Conservation (phyloP, 169 alveolate species). For the Plasmodium coatneyi region DNA sequence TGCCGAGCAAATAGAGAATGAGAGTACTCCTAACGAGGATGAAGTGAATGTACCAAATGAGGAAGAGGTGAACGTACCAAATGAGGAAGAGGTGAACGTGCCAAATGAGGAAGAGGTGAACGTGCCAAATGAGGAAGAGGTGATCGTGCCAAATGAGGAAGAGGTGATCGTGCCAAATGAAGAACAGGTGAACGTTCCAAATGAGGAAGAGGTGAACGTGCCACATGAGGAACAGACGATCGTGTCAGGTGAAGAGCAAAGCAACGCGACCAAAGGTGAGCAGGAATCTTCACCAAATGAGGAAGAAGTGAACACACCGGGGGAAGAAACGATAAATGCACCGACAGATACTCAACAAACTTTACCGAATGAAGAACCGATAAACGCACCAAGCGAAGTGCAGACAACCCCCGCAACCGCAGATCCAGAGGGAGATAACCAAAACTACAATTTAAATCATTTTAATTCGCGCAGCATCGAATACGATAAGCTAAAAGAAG, state of each 20-base stretch:
- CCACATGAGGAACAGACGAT: too few relatives aligned
- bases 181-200: neutral
- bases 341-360: too few relatives aligned
- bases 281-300: too few relatives aligned
- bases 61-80: neutral
- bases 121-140: neutral
- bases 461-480: conserved; percentile 67
- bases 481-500: conserved; percentile 63
- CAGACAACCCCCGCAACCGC: neutral
- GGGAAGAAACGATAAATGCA: too few relatives aligned
- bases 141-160: neutral
- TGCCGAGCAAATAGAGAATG: neutral
- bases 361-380: neutral
- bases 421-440: conserved; percentile 19
- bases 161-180: neutral
- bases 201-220: too few relatives aligned
- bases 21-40: neutral
- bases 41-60: neutral
- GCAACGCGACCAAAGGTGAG: too few relatives aligned
- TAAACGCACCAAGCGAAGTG: neutral
- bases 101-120: neutral
- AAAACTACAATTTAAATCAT: conserved; percentile 52
- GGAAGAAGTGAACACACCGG: too few relatives aligned
- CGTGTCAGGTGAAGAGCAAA: too few relatives aligned
- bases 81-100: neutral